Percentiles rank a stretch among this genome's conserved stretches.
phyloP scores from a whole-genome alignment of 441 rosid species.

The Raphanus hybrid region DNA sequence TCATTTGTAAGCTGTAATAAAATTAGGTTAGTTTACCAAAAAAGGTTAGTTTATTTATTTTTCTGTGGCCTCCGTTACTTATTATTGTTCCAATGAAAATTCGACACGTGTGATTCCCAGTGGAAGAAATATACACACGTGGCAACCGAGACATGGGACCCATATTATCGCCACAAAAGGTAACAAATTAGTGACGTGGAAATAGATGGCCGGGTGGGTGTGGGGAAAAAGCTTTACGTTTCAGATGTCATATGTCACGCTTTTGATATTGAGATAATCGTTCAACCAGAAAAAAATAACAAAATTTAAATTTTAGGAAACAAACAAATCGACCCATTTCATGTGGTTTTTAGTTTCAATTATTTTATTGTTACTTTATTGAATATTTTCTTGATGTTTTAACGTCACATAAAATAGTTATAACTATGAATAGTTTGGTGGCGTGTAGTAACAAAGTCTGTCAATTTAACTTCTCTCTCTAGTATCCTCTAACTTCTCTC shows the following conservation, averaged over 20 bases:
- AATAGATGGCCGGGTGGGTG: constrained; percentile 40
- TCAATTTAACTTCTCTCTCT: too few species aligned
- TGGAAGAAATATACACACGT: constrained; percentile 35
- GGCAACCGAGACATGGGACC: constrained; percentile 49
- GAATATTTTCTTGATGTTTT: background rate
- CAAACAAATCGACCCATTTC: constrained; percentile 42
- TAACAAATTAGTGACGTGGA: constrained; percentile 46
- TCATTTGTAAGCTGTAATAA: constrained; percentile 5
- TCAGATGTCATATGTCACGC: constrained; percentile 43
- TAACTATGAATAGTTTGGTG: background rate
- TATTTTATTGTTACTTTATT: background rate
- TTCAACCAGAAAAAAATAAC: constrained; percentile 24
- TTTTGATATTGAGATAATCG: constrained; percentile 43
- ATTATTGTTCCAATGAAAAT: constrained; percentile 7
- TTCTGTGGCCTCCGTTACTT: constrained; percentile 13
- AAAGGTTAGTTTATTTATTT: background rate
- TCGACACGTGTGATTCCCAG: constrained; percentile 49
- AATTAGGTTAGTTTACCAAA: background rate
- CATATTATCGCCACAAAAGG: constrained; percentile 45
- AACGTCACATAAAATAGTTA: constrained; percentile 25
- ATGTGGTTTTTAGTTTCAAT: constrained; percentile 12
- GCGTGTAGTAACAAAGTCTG: too few species aligned
- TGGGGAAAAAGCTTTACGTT: constrained; percentile 30
- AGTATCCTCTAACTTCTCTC: too few species aligned
- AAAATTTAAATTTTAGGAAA: background rate